Evolutionary conservation across 129 eudicot species (phyloP), one percentile per base, ranked within the genome.

Genomic region (Chrysanthemum seticuspe): DNA sequence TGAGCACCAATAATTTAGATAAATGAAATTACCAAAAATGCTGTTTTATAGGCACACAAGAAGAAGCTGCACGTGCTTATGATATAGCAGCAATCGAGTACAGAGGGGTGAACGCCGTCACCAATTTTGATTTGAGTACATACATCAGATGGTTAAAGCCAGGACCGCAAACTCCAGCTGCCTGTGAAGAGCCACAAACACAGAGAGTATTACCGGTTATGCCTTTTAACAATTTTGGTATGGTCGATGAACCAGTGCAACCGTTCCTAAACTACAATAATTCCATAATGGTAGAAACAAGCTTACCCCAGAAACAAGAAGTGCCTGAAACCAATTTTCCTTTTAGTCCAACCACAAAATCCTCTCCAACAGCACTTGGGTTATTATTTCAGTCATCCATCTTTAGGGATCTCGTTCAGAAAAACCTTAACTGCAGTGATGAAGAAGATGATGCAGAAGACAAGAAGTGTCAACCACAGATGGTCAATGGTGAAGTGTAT

Each of bases 1-100:
- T 40, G 56, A 52, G 3, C 4, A 25, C 6, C 62, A 57, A 57
- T 31, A 15, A 31, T 15, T 57, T 58, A 7, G 10, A 68, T 23
- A 51, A 51, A 19, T 50, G 34, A 3, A 63, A 29, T 62, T 61
- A 70, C 70, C 44, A 31, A 18, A 31, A 18, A 62, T 25, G 8
- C 55, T 3, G 67, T 50, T 59, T 11, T 60, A 34, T 52, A 89
- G 96, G 96, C 82, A 89, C 96, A 74, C 92, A 89, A 85, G 96
- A 89, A 80, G 96, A 89, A 73, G 96, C 92, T 1, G 96, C 96
- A 12, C 92, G 85, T 61, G 96, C 96, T 14, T 89, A 89, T 53
- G 96, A 89, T 65, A 86, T 89, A 62, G 96, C 96, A 60, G 96
- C 96, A 31, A 89, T 89, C 13, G 96, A 89, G 71, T 89, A 89